Evolutionary conservation across 768 basidiomycete species (phyloP), one percentile per base, ranked within the genome.

Genomic region (Pleurotus giganteus): DNA sequence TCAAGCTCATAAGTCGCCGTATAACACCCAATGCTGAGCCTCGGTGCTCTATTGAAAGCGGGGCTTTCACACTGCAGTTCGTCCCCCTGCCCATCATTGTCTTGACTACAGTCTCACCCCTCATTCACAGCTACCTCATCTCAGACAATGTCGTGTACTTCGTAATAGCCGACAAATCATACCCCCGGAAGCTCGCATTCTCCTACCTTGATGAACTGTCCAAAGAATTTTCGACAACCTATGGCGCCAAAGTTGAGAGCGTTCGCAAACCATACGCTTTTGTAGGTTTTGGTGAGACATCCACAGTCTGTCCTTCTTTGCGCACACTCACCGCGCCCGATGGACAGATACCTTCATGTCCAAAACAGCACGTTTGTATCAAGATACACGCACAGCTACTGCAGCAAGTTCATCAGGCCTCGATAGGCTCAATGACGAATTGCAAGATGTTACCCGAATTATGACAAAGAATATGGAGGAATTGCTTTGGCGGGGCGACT

Each of bases 391-490:
- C 60, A 91, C 92, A 45, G 89, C 89, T 19, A 84, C 70, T 56
- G 86, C 88, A 19, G 79, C 86, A 19, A 80, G 74, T 17, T 64
- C 77, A 54, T 87, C 85, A 11, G 81, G 82, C 52, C 69, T 99
- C 53, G 93, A 94, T 69, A 88, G 80, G 70, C 77, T 99, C 43
- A 98, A 98, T 65, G 94, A 94, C 64, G 96, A 99, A 61, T 76
- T 99, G 32, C 94, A 97, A 66, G 97, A 99, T 65, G 97, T 99
- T 57, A 98, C 97, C 46, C 79, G 93, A 60, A 98, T 99, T 71
- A 98, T 99, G 97, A 98, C 97, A 7, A 98, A 99, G 77, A 98
- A 99, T 66, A 99, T 99, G 96, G 97, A 99, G 71, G 97, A 99
- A 71, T 75, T 99, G 49, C 73, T 99, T 46, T 98, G 96, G 97